Evolutionary conservation across 441 rosid genomes (phyloP).

Genomic region (Gossypium trilobum): DNA sequence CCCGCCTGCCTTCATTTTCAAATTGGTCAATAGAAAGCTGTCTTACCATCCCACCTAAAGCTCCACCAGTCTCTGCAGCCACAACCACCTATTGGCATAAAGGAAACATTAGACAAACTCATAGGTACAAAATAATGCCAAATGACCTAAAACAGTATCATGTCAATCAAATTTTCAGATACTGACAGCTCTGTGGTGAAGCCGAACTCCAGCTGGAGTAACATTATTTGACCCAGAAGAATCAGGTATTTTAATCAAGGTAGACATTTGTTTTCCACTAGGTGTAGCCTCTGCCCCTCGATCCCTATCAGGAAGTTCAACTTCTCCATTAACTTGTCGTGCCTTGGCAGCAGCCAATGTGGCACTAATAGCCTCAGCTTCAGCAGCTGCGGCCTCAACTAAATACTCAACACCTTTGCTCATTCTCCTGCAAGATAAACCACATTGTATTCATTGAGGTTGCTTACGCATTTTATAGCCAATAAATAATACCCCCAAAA

Average conservation of each 20-base stretch:
- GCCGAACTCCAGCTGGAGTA: slow-evolving; percentile 72
- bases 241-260: slow-evolving; percentile 63
- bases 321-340: slow-evolving; percentile 82
- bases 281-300: slow-evolving; percentile 92
- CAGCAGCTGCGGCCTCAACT: slow-evolving; percentile 97
- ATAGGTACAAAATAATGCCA: slow-evolving; percentile 9
- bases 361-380: slow-evolving; percentile 96
- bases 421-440: slow-evolving; percentile 51
- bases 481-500: background rate
- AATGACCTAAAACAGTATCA: slow-evolving; percentile 9
- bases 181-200: slow-evolving; percentile 93
- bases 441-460: slow-evolving; percentile 4
- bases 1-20: slow-evolving; percentile 97
- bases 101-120: slow-evolving; percentile 8
- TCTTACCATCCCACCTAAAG: slow-evolving; percentile 93
- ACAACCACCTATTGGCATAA: slow-evolving; percentile 68
- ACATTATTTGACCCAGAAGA: slow-evolving; percentile 48
- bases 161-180: slow-evolving; percentile 4
- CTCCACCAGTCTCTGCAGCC: slow-evolving; percentile 95
- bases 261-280: slow-evolving; percentile 64
- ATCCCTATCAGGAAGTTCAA: slow-evolving; percentile 80
- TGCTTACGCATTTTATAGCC: background rate
- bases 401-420: slow-evolving; percentile 90
- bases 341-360: slow-evolving; percentile 97
- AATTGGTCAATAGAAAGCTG: slow-evolving; percentile 92